Conservation (phyloP, 1,139 yeast species). For the Yarrowia galli region DNA sequence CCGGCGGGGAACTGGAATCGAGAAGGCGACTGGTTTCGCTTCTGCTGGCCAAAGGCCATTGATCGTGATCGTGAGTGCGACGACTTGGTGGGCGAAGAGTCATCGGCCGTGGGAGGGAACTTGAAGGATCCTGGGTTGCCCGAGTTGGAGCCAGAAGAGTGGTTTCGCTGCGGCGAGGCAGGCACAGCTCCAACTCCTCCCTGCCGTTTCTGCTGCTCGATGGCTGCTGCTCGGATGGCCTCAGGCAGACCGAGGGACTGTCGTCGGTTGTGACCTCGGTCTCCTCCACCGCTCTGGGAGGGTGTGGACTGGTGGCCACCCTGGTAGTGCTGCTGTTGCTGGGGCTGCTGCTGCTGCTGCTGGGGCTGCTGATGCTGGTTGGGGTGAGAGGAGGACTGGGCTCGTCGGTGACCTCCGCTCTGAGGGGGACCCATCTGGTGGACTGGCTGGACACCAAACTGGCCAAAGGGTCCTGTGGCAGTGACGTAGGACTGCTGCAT, state of each 20-base stretch:
- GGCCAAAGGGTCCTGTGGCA: constrained; percentile 48
- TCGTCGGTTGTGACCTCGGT: constrained; percentile 81
- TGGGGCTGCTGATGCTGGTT: constrained; percentile 31
- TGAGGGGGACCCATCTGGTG: constrained; percentile 43
- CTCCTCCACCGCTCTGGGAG: constrained; percentile 35
- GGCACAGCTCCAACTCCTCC: constrained; percentile 42
- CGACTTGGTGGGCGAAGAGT: constrained; percentile 41
- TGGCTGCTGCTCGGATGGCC: constrained; percentile 97
- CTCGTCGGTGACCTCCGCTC: constrained; percentile 48
- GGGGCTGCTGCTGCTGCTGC: constrained; percentile 27
- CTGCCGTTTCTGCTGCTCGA: constrained; percentile 69
- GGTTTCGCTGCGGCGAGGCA: constrained; percentile 43
- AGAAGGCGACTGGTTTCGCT: constrained; percentile 49
- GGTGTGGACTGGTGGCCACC: constrained; percentile 45
- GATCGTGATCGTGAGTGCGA: constrained; percentile 18
- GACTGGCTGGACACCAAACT: constrained; percentile 48
- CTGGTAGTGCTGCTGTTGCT: constrained; percentile 40
- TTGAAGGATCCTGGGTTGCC: constrained; percentile 52
- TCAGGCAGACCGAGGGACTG: constrained; percentile 92
- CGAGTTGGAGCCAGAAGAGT: constrained; percentile 40
- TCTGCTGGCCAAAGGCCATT: constrained; percentile 39
- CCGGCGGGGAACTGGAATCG: constrained; percentile 57
- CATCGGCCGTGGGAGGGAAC: constrained; percentile 61
- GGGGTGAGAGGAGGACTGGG: constrained; percentile 47
- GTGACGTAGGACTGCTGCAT: constrained; percentile 45